Base-by-base conservation (phyloP, 805 yeast genomes). In the Saccharomycopsis guyanensis region DNA sequence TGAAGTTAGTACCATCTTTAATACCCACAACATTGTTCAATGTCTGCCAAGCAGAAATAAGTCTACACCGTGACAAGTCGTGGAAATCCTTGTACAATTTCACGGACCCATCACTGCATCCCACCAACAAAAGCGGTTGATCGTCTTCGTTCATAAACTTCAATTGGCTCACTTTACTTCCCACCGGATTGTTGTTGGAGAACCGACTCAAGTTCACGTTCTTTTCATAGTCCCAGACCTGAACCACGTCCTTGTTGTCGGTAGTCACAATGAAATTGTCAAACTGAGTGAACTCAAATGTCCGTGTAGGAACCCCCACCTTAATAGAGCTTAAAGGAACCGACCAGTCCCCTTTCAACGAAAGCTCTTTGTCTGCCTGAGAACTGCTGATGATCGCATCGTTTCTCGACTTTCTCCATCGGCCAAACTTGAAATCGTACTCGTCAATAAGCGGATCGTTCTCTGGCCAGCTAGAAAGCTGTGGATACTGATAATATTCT, bases 401-500 rank as follows among this genome's bases (percentile, higher is more conserved):
- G 59, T 93, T 93, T 55, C 97, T 71, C 57, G 83, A 84, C 53
- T 95, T 73, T 55, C 96, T 73, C 97, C 97, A 93, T 20, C 31
- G 38, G 4, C 47, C 49, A 40, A 50, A 49, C 34, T 51, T 51
- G 15, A 32, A 24, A 29, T 51, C 53, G 22, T 42, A 34, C 22
- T 51, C 54, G 25, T 49, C 54, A 31, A 49, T 49, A 18, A 46
- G 19, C 2, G 53, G 53, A 18, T 43, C 33, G 36, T 29, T 41
- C 5, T 50, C 53, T 4, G 49, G 52, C 40, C 43, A 47, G 23
- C 32, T 16, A 22, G 39, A 20, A 29, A 51, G 49, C 59, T 91
- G 97, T 0, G 98, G 97, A 59, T 89, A 97, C 57, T 89, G 95
- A 66, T 91, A 93, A 58, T 88, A 89, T 61, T 93, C 98, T 49